These are phyloP conservation scores for Kwoniella sp. DNA, from an alignment of 768 basidiomycete species.

Conservation along the genomic window DNA sequence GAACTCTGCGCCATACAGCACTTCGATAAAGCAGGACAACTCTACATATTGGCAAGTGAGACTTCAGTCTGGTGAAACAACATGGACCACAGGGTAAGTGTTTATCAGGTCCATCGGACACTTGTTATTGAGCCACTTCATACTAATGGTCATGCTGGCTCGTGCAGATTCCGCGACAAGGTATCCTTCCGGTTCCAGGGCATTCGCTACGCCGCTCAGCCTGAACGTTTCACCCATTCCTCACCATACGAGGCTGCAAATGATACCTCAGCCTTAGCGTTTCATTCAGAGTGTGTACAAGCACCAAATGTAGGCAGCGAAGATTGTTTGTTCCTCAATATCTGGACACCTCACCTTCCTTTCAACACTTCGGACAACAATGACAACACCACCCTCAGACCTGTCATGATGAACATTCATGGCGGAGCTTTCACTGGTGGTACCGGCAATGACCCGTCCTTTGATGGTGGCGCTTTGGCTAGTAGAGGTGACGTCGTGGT, in stretches of 20 bases:
- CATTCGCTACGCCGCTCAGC: constrained; percentile 61
- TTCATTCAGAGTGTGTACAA: constrained; percentile 23
- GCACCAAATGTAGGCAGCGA: constrained; percentile 25
- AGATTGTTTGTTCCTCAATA: constrained; percentile 47
- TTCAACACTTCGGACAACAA: not conserved
- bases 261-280: constrained; percentile 23
- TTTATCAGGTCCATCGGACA: too few relatives aligned
- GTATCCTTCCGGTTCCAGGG: constrained; percentile 63
- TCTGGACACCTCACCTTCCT: constrained; percentile 51
- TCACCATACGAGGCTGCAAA: constrained; percentile 35
- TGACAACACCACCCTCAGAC: constrained; percentile 10
- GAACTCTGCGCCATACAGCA: constrained; percentile 15
- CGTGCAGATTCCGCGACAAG: constrained; percentile 60
- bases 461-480: constrained; percentile 32
- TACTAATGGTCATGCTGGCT: not conserved
- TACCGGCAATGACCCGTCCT: constrained; percentile 30
- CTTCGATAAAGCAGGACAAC: constrained; percentile 7
- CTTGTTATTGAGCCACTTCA: too few relatives aligned
- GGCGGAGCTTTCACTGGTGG: constrained; percentile 49
- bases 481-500: constrained; percentile 30
- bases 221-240: constrained; percentile 60
- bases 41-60: constrained; percentile 14
- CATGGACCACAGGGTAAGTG: constrained; percentile 5
- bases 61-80: not conserved
- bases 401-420: constrained; percentile 49